Evolutionary conservation across 257 asterid genomes (phyloP).

Genomic region (Asclepias syriaca): DNA sequence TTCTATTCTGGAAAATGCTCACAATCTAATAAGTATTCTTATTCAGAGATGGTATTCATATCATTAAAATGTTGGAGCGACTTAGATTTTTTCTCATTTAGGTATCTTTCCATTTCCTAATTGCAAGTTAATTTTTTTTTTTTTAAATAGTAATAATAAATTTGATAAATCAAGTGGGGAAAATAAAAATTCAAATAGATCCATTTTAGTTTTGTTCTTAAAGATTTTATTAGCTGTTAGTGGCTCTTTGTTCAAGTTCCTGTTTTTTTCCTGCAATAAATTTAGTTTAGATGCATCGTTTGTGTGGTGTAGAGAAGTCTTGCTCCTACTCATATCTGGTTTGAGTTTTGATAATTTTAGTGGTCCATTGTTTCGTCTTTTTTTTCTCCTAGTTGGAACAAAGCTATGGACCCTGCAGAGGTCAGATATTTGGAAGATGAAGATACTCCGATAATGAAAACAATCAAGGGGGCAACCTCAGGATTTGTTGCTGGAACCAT

Average conservation of each 20-base stretch:
- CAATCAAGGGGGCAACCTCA: constrained; percentile 67
- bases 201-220: neutral
- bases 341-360: neutral
- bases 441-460: constrained; percentile 52
- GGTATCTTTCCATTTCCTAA: neutral
- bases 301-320: neutral
- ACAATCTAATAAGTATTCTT: neutral
- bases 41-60: neutral
- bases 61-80: neutral
- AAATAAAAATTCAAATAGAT: neutral
- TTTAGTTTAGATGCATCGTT: neutral
- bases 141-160: no score
- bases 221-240: neutral
- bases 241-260: no score
- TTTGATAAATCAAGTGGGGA: neutral
- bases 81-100: neutral
- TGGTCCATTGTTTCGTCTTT: neutral
- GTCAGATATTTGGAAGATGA: constrained; percentile 81
- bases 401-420: constrained; percentile 64
- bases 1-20: neutral
- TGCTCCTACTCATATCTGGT: neutral
- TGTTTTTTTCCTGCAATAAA: neutral
- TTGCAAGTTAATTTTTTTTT: no score
- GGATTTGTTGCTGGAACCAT: constrained; percentile 85
- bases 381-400: constrained; percentile 1